phyloP scores from a whole-genome alignment of 163 green algal species.

The Scenedesmus sp. region DNA sequence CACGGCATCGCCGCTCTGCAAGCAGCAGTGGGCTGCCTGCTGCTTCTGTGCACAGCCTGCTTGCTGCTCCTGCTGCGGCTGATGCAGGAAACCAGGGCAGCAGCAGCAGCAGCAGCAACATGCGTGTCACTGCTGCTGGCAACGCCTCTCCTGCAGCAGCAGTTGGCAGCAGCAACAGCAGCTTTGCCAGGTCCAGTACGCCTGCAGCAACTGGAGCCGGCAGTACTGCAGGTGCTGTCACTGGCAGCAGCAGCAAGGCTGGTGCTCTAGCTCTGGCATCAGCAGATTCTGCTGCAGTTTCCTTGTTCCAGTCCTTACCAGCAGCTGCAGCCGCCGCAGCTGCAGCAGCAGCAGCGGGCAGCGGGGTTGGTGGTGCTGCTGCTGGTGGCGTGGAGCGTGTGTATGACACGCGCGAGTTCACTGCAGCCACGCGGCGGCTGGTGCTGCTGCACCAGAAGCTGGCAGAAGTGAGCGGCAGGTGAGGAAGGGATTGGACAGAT shows the following conservation, averaged over 20 bases:
- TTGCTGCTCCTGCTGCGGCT: not conserved
- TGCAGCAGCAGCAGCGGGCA: not conserved
- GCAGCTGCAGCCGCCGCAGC: not conserved
- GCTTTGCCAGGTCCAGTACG: not conserved
- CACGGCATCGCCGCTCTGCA: not conserved
- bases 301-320: not conserved
- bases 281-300: not conserved
- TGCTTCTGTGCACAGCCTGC: not conserved
- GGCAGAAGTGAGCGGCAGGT: constrained; percentile 15
- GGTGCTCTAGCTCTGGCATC: not conserved
- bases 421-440: constrained; percentile 28
- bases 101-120: not conserved
- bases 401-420: constrained; percentile 41
- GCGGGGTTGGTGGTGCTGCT: not conserved
- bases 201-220: not conserved
- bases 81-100: not conserved
- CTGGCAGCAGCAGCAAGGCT: not conserved
- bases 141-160: not conserved
- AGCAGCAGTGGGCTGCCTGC: constrained; percentile 4
- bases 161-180: constrained; percentile 14
- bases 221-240: not conserved
- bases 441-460: constrained; percentile 37
- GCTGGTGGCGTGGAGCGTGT: not conserved
- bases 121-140: not conserved
- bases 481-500: not conserved